Conservation (phyloP, 768 basidiomycete species). For the Kwoniella botswanensis region DNA sequence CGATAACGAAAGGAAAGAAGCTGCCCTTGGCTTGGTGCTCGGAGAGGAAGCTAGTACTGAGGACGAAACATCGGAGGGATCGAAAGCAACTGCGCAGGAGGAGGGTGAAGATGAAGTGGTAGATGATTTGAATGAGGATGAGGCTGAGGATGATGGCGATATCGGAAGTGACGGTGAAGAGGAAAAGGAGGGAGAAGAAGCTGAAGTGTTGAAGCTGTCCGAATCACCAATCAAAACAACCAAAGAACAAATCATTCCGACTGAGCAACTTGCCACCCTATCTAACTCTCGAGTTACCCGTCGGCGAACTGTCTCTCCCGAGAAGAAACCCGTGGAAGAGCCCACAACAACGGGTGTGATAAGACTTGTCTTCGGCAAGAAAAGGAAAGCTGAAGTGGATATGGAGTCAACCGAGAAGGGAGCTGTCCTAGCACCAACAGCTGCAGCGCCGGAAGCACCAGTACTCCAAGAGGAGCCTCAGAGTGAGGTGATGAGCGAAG, state of each 20-base stretch:
- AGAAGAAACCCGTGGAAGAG: conserved; percentile 2
- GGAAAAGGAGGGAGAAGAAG: background rate
- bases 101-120: conserved; percentile 6
- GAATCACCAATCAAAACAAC: background rate
- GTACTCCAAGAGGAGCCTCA: background rate
- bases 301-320: background rate
- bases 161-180: conserved; percentile 1
- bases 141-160: background rate
- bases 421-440: background rate
- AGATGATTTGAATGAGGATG: background rate
- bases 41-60: conserved; percentile 9
- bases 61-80: background rate
- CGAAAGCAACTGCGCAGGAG: background rate
- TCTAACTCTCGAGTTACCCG: background rate
- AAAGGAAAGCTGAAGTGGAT: conserved; percentile 21
- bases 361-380: conserved; percentile 20
- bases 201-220: background rate
- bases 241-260: background rate
- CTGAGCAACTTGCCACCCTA: background rate
- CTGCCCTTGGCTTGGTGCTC: conserved; percentile 15
- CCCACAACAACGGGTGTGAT: conserved; percentile 14
- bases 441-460: background rate
- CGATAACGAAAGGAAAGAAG: background rate
- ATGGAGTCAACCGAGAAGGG: conserved; percentile 5
- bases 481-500: background rate